Base-by-base conservation (phyloP, 2,329 filamentous ascomycete genomes). In the Metarhizium guizhouense region DNA sequence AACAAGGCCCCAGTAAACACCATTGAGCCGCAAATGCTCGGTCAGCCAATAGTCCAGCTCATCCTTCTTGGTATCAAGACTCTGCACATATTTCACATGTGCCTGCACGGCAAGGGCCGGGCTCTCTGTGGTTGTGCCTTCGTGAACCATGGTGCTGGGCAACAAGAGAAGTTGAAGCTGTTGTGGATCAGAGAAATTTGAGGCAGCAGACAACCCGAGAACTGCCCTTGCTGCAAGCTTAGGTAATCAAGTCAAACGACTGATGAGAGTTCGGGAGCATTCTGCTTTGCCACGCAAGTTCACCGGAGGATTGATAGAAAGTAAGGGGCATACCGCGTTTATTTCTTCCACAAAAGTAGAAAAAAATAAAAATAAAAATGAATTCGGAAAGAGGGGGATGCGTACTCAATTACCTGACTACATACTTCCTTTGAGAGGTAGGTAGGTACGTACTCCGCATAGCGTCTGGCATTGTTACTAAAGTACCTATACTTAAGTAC, bases 1-100 rank as follows among this genome's bases (percentile, higher is more conserved):
- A 6, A 86, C 94, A 56, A 99, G 74, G 14, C 94, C 94, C 94
- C 94, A 99, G 73, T 99, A 99, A 51, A 99, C 82, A 48, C 94
- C 94, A 69, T 94, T 96, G 56, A 99, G 81, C 58, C 94, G 90
- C 62, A 99, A 80, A 70, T 99, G 94, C 73, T 99, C 93, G 14
- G 94, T 99, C 68, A 97, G 79, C 88, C 93, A 96, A 76, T 97
- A 99, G 71, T 96, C 91, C 64, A 96, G 85, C 73, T 96, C 90
- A 77, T 97, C 91, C 75, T 88, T 91, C 68, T 88, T 86, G 62
- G 87, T 91, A 72, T 99, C 91, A 63, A 99, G 80, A 66, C 87
- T 90, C 73, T 95, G 90, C 63, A 99, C 90, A 71, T 97, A 99
- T 68, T 85, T 84, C 65, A 97, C 90, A 70, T 99, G 94, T 25